Percentiles rank a stretch among this genome's conserved stretches.
These are phyloP conservation scores for Penicillium carneum DNA, from an alignment of 2,329 filamentous ascomycete genomes.

Conservation along the genomic window DNA sequence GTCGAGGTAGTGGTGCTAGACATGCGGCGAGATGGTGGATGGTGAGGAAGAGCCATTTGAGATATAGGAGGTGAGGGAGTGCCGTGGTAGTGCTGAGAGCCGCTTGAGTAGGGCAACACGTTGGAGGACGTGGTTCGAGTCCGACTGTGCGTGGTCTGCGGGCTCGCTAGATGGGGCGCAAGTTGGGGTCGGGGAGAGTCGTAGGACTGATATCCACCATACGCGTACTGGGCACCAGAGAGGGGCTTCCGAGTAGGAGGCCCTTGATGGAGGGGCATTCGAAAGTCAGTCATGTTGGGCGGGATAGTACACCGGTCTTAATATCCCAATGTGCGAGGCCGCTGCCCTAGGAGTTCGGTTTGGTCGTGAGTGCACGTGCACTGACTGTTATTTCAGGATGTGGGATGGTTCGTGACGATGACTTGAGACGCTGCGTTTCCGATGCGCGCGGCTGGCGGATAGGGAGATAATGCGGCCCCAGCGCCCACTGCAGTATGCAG, in stretches of 20 bases:
- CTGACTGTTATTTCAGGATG: not conserved
- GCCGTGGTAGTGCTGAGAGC: constrained; percentile 38
- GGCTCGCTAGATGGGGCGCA: constrained; percentile 37
- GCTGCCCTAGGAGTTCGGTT: not conserved
- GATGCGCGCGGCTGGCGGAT: constrained; percentile 34
- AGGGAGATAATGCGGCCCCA: constrained; percentile 31
- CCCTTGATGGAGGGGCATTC: constrained; percentile 46
- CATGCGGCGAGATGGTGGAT: constrained; percentile 43
- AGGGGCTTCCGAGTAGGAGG: constrained; percentile 44
- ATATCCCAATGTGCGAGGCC: constrained; percentile 18
- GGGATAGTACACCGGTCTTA: constrained; percentile 40
- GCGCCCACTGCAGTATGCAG: constrained; percentile 27
- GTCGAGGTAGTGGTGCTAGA: constrained; percentile 54
- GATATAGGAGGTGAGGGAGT: constrained; percentile 38
- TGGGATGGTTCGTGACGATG: not conserved
- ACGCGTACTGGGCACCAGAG: constrained; percentile 34
- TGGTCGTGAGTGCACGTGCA: constrained; percentile 16
- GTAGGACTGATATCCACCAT: constrained; percentile 39
- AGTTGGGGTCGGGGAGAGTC: constrained; percentile 37
- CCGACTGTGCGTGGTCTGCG: constrained; percentile 44
- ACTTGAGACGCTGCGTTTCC: constrained; percentile 16
- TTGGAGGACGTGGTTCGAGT: constrained; percentile 52
- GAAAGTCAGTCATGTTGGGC: constrained; percentile 50
- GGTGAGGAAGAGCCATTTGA: constrained; percentile 38
- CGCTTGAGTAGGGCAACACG: constrained; percentile 40